Percentiles rank a stretch among this genome's conserved stretches.
Evolutionary conservation across 208 protist genomes (phyloP).

Genomic region (Trypanosoma brucei): DNA sequence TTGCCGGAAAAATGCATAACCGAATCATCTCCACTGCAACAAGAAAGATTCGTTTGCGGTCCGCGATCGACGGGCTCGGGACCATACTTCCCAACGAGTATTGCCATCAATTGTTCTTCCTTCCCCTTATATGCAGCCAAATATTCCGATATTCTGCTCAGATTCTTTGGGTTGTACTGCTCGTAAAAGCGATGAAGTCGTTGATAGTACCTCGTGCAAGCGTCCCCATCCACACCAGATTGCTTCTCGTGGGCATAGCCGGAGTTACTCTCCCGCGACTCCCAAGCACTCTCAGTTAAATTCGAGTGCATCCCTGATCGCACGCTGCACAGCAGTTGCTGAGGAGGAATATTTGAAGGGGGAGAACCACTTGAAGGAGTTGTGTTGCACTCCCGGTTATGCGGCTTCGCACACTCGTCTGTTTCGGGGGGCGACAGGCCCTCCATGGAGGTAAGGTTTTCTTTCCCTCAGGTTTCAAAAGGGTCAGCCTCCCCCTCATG

Average conservation of each 20-base stretch:
- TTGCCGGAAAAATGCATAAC: constrained; percentile 55
- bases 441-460: too few relatives aligned
- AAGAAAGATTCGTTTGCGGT: constrained; percentile 10
- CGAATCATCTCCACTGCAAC: constrained; percentile 39
- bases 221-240: constrained; percentile 21
- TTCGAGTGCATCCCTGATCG: constrained; percentile 19
- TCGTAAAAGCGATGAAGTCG: constrained; percentile 67
- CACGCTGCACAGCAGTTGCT: not conserved
- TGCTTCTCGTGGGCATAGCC: constrained; percentile 36
- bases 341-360: constrained; percentile 5
- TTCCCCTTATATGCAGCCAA: constrained; percentile 42
- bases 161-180: constrained; percentile 70
- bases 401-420: too few relatives aligned
- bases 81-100: constrained; percentile 68
- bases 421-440: too few relatives aligned
- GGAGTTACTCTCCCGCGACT: constrained; percentile 47
- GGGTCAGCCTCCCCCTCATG: too few relatives aligned
- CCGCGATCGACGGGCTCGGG: constrained; percentile 32
- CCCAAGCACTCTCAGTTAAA: constrained; percentile 40
- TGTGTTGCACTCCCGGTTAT: too few relatives aligned
- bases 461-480: too few relatives aligned
- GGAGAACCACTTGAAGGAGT: constrained; percentile 2
- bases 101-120: constrained; percentile 72
- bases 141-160: constrained; percentile 46
- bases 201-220: constrained; percentile 31